Evolutionary conservation across 352 stramenopile species (phyloP).

Genomic region (Globisporangium nagaii): DNA sequence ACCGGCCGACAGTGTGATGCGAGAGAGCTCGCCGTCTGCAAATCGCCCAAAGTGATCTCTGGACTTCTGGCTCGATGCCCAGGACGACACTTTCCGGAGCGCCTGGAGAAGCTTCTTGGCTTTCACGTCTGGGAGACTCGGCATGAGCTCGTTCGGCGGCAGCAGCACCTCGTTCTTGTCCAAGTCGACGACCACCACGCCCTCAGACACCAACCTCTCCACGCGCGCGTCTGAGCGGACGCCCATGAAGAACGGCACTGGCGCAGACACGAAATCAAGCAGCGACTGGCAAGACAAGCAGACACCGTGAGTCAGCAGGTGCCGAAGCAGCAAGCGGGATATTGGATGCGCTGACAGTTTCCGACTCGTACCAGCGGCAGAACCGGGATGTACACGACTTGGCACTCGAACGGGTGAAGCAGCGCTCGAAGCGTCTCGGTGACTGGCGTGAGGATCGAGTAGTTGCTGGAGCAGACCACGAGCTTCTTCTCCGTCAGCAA

Average conservation of each 20-base stretch:
- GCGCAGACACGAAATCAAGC: constrained; percentile 64
- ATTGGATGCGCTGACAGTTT: not conserved
- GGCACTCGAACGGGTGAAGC: constrained; percentile 58
- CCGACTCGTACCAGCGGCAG: constrained; percentile 38
- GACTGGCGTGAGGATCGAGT: constrained; percentile 53
- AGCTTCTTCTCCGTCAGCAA: constrained; percentile 70
- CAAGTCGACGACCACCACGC: constrained; percentile 63
- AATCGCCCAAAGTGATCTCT: constrained; percentile 20
- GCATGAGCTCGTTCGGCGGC: constrained; percentile 36
- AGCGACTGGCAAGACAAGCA: constrained; percentile 26
- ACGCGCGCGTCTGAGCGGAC: constrained; percentile 37
- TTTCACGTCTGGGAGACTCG: constrained; percentile 47
- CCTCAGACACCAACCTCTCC: constrained; percentile 37
- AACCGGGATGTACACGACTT: constrained; percentile 74
- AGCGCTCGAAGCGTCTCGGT: constrained; percentile 59
- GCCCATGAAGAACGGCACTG: constrained; percentile 79
- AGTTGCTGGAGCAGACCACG: constrained; percentile 48
- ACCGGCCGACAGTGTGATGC: constrained; percentile 12
- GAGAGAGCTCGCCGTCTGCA: constrained; percentile 11
- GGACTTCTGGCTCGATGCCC: constrained; percentile 30
- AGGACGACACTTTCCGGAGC: constrained; percentile 40
- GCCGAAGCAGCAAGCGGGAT: too few relatives aligned
- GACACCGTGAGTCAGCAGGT: not conserved
- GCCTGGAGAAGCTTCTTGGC: constrained; percentile 52
- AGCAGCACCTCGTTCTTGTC: constrained; percentile 55